Conservation (phyloP, 139 green algal genomes). For the Chlamydomonas asymmetrica region DNA sequence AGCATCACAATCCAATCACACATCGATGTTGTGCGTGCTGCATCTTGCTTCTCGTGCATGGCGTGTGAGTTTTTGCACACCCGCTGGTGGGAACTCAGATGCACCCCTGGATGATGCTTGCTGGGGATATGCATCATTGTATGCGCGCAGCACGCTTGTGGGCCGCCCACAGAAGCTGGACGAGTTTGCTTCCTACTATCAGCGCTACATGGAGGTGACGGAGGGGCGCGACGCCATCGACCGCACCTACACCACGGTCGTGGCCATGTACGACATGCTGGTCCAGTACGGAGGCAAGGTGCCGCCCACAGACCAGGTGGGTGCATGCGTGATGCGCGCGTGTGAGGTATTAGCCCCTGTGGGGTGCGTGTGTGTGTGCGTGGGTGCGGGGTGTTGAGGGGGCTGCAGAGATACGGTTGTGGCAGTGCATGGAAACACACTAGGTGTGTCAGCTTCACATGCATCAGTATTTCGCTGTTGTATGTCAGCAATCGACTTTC, state of each 20-base stretch:
- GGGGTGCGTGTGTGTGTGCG: neutral
- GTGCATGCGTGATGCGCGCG: neutral
- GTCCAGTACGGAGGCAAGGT: constrained; percentile 49
- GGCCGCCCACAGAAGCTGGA: constrained; percentile 43
- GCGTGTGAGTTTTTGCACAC: too few species aligned
- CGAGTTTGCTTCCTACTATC: constrained; percentile 41
- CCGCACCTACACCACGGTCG: constrained; percentile 15
- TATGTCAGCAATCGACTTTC: too few species aligned
- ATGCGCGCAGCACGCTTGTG: constrained; percentile 26
- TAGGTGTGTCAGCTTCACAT: neutral
- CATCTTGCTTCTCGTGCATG: too few species aligned
- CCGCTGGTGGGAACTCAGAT: too few species aligned
- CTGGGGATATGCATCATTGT: neutral
- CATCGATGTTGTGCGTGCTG: too few species aligned
- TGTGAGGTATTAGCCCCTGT: neutral
- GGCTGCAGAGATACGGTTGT: neutral
- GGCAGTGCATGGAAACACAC: neutral
- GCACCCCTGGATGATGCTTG: neutral
- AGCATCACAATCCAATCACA: too few species aligned
- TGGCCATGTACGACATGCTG: constrained; percentile 58
- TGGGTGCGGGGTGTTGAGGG: too few species aligned
- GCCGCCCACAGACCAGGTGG: constrained; percentile 40
- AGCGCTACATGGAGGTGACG: neutral
- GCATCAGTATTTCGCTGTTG: neutral
- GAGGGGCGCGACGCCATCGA: constrained; percentile 23